phyloP scores from a whole-genome alignment of 164 flowering plant genomes.

The Macadamia integrifolia region DNA sequence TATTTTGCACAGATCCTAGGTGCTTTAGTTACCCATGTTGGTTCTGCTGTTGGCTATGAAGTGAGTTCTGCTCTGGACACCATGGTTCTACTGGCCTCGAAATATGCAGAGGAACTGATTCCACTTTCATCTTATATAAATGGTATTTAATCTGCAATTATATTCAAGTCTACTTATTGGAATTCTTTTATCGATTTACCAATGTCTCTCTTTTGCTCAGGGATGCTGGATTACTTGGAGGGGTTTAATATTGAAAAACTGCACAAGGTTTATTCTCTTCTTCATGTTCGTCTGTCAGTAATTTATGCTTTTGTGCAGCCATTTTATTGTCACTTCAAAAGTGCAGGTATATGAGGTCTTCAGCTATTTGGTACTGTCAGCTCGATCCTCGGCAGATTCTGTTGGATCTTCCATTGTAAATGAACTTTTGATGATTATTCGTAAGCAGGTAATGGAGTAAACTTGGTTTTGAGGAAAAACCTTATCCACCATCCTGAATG shows the following conservation, averaged over 20 bases:
- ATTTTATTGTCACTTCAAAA: slow-evolving; percentile 6
- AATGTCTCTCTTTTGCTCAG: slow-evolving; percentile 24
- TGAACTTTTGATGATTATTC: slow-evolving; percentile 73
- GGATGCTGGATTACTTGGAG: slow-evolving; percentile 81
- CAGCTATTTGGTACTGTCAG: slow-evolving; percentile 53
- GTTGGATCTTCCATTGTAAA: slow-evolving; percentile 56
- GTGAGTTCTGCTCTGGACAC: slow-evolving; percentile 70
- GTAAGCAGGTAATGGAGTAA: slow-evolving; percentile 61
- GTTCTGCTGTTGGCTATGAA: slow-evolving; percentile 65
- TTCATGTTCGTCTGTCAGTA: background rate
- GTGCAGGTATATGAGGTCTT: slow-evolving; percentile 77
- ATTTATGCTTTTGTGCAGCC: background rate
- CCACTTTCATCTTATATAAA: slow-evolving; percentile 57
- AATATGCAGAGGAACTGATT: slow-evolving; percentile 49
- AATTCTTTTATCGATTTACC: background rate
- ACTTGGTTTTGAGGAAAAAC: slow-evolving; percentile 1
- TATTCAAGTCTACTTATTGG: background rate
- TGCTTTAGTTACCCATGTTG: slow-evolving; percentile 65
- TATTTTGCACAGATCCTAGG: slow-evolving; percentile 57
- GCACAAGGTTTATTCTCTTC: slow-evolving; percentile 39
- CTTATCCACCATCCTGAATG: background rate
- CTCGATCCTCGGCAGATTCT: slow-evolving; percentile 35
- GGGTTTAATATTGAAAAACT: slow-evolving; percentile 56
- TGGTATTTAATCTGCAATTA: slow-evolving; percentile 32
- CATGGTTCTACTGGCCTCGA: slow-evolving; percentile 52